Evolutionary conservation across 2,329 filamentous ascomycete species (phyloP).

Genomic region (Cercospora sp.): DNA sequence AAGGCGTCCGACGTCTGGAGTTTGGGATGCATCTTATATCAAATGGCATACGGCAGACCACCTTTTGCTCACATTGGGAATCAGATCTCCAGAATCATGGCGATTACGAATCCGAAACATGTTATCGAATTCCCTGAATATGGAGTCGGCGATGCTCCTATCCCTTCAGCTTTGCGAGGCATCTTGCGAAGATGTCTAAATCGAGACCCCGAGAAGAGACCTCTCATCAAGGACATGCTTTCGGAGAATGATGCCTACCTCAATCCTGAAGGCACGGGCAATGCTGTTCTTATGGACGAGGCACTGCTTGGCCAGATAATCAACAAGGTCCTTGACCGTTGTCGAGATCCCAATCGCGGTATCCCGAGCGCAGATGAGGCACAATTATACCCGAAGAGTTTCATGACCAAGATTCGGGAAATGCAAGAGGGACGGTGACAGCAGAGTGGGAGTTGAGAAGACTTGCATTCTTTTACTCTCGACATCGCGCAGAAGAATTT

Average conservation of each 20-base stretch:
- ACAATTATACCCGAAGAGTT: constrained; percentile 47
- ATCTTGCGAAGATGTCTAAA: constrained; percentile 61
- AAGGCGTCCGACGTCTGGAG: constrained; percentile 97
- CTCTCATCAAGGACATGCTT: constrained; percentile 59
- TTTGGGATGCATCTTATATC: constrained; percentile 92
- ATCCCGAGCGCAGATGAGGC: constrained; percentile 59
- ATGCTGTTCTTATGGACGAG: constrained; percentile 54
- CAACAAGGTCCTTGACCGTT: constrained; percentile 60
- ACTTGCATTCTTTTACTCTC: constrained; percentile 12
- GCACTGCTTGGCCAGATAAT: constrained; percentile 62
- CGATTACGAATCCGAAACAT: constrained; percentile 78
- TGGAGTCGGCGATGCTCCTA: constrained; percentile 63
- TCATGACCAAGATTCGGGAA: constrained; percentile 50
- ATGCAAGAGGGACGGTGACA: constrained; percentile 40
- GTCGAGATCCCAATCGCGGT: constrained; percentile 53
- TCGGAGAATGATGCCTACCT: constrained; percentile 58
- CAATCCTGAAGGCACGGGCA: constrained; percentile 55
- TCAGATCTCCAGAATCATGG: constrained; percentile 80
- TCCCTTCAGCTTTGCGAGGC: constrained; percentile 57
- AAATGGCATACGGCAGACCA: constrained; percentile 96
- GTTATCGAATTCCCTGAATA: constrained; percentile 69
- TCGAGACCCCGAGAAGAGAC: constrained; percentile 57
- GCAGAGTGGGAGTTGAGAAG: not conserved
- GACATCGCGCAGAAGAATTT: not conserved
- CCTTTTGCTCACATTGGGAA: constrained; percentile 92